Evolutionary conservation across 805 yeast species (phyloP).

Genomic region (Brettanomyces nanus): DNA sequence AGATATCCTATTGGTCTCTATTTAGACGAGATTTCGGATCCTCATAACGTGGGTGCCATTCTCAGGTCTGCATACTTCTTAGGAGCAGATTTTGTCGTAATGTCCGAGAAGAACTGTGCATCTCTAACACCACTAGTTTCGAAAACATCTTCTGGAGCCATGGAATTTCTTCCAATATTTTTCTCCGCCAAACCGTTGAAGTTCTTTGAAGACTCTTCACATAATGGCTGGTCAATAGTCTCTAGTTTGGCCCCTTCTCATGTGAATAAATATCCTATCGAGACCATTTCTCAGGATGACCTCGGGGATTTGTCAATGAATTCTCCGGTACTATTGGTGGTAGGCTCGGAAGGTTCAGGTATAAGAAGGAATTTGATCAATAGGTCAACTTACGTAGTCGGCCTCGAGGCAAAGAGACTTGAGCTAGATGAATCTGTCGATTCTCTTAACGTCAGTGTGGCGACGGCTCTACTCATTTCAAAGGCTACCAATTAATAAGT

Average conservation of each 20-base stretch:
- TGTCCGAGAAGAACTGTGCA: conserved; percentile 66
- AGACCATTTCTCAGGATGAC: conserved; percentile 23
- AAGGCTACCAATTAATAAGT: background rate
- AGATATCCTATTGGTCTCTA: conserved; percentile 61
- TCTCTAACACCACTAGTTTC: conserved; percentile 69
- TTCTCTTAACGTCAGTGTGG: conserved; percentile 85
- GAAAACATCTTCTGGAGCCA: conserved; percentile 79
- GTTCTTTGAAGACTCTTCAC: conserved; percentile 48
- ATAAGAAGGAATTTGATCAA: conserved; percentile 57
- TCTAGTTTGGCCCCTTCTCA: conserved; percentile 43
- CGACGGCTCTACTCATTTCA: conserved; percentile 59
- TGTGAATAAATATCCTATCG: conserved; percentile 23
- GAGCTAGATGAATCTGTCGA: conserved; percentile 41
- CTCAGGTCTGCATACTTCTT: conserved; percentile 71
- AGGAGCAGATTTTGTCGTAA: conserved; percentile 72
- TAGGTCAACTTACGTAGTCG: conserved; percentile 46
- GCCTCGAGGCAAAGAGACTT: conserved; percentile 24
- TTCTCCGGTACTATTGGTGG: conserved; percentile 59
- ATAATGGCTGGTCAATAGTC: conserved; percentile 64
- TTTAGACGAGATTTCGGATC: conserved; percentile 75
- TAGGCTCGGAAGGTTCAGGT: conserved; percentile 86
- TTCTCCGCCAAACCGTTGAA: conserved; percentile 48
- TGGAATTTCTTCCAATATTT: conserved; percentile 62
- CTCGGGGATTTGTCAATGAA: conserved; percentile 35
- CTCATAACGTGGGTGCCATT: conserved; percentile 83